phyloP scores from a whole-genome alignment of 129 eudicot species.

The Solidago caesia region DNA sequence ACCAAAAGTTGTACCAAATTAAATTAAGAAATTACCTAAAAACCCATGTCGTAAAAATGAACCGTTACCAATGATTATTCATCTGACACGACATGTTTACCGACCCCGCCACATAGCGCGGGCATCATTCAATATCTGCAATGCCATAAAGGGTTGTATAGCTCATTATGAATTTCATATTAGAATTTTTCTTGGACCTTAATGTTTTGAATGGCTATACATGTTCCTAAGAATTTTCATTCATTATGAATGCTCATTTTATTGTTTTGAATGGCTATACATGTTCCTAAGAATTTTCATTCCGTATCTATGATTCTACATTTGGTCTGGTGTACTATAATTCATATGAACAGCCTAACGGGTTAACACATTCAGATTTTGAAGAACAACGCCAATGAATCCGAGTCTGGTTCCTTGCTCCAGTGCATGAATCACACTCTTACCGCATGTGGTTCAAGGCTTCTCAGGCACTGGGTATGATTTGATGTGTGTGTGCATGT shows the following conservation, averaged over 20 bases:
- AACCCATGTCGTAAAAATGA: too few species aligned
- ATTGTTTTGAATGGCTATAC: not conserved
- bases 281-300: not conserved
- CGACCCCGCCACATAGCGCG: too few species aligned
- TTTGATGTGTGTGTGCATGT: not conserved
- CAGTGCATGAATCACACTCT: constrained; percentile 75
- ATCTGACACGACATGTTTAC: too few species aligned
- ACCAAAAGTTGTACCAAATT: too few species aligned
- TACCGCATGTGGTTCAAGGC: constrained; percentile 77
- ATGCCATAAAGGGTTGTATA: not conserved
- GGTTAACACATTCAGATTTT: constrained; percentile 48
- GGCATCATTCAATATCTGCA: not conserved
- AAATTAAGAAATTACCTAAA: too few species aligned
- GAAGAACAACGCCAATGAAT: constrained; percentile 71
- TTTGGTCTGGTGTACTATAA: constrained; percentile 11
- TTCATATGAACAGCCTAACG: not conserved
- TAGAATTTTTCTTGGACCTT: not conserved
- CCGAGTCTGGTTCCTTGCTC: constrained; percentile 75
- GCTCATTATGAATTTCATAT: not conserved
- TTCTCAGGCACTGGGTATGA: constrained; percentile 91
- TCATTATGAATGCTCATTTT: not conserved
- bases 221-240: not conserved
- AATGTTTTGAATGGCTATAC: not conserved
- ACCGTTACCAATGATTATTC: too few species aligned
- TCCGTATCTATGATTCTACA: not conserved